Base-by-base conservation (phyloP, 495 filamentous ascomycete species). In the Paragyromitra xinjiangensis region DNA sequence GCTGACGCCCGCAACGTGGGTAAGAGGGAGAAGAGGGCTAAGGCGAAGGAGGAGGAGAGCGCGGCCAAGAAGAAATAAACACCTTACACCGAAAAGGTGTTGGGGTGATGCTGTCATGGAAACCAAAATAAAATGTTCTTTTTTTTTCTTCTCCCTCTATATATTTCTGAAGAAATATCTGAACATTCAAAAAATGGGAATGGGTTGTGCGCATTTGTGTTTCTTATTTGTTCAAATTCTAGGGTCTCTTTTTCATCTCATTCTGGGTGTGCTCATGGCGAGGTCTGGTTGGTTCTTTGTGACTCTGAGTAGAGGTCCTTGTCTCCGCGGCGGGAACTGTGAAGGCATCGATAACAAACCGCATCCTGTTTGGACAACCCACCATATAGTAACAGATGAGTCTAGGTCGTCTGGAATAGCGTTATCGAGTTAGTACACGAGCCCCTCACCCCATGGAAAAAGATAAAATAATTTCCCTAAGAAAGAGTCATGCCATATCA, bases 51-150 rank as follows among this genome's bases (percentile, higher is more conserved):
- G 69, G 96, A 96, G 86, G 92, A 91, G 74, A 88, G 88, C 84
- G 90, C 90, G 82, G 90, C 91, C 83, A 91, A 90, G 89, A 98
- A 90, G 89, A 98, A 99, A 92, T 98, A 96, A 89, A 87, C 42
- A 34, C 42, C 42, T 37, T 39, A n/a, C 53, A 45, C 53, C 53
- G 26, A 37, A 61, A n/a, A 61, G 69, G 58, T 72, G 24, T 9
- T 51, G 69, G 67, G 39, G 51, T 66, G 63, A 63, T 48, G 58
- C 66, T 73, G 40, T 77, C 40, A 56, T 48, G 73, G 69, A 73
- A 71, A 77, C 34, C 14, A 73, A 72, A 76, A 73, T 24, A 73
- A 53, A 73, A 59, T 66, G 51, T 67, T 67, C 62, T 73, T 73
- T 72, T 77, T 64, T 64, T 34, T 3, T 53, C 6, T 51, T 50